Conservation (phyloP, 352 stramenopile species). For the Globisporangium polare region DNA sequence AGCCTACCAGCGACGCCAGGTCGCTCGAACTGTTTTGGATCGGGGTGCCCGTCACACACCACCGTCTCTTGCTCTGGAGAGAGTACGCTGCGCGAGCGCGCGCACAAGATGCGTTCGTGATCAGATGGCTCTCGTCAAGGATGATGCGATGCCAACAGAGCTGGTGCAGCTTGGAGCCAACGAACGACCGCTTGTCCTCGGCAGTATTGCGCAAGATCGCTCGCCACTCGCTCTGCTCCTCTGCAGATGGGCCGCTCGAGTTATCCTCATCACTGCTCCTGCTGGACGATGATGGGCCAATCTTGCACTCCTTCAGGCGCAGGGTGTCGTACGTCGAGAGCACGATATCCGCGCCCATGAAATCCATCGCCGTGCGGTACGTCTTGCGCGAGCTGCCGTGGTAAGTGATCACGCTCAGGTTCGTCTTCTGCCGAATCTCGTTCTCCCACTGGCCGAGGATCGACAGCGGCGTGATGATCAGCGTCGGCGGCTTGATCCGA, state of each 20-base stretch:
- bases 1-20: constrained; percentile 82
- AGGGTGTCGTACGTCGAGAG: constrained; percentile 82
- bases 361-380: constrained; percentile 61
- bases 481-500: constrained; percentile 47
- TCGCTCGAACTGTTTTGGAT: constrained; percentile 89
- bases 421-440: constrained; percentile 77
- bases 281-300: constrained; percentile 22
- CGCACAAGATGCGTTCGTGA: constrained; percentile 79
- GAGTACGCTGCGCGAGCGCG: constrained; percentile 51
- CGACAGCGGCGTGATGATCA: constrained; percentile 82
- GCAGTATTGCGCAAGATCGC: constrained; percentile 8
- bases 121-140: constrained; percentile 87
- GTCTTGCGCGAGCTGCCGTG: constrained; percentile 60
- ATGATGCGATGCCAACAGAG: constrained; percentile 85
- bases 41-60: constrained; percentile 89
- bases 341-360: constrained; percentile 77
- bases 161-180: constrained; percentile 69
- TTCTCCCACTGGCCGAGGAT: constrained; percentile 85
- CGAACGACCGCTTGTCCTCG: constrained; percentile 16
- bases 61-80: constrained; percentile 72
- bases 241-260: background rate
- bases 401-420: constrained; percentile 71
- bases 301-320: constrained; percentile 65
- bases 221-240: constrained; percentile 13
- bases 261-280: constrained; percentile 17